These are phyloP conservation scores for Cairneyella variabilis DNA, from an alignment of 495 filamentous ascomycete species.

Conservation along the genomic window DNA sequence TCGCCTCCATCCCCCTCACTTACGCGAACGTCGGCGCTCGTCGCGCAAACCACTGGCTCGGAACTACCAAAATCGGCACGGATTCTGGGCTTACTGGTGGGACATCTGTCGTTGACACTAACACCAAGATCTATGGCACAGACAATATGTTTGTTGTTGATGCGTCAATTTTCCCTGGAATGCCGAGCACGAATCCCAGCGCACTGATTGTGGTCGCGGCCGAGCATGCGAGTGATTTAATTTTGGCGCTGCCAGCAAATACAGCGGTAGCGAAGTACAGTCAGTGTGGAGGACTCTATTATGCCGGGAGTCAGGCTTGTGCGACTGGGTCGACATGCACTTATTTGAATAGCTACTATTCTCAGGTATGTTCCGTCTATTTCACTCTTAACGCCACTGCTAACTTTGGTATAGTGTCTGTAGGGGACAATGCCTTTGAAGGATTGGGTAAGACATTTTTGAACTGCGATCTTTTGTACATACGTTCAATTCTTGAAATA, in stretches of 20 bases:
- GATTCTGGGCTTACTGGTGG: conserved; percentile 54
- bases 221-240: conserved; percentile 48
- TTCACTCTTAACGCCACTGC: no score
- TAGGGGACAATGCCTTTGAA: no score
- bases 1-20: conserved; percentile 26
- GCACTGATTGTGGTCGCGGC: conserved; percentile 49
- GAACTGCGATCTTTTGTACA: no score
- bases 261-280: conserved; percentile 20
- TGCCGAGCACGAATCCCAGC: conserved; percentile 49
- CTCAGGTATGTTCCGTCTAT: conserved; percentile 29
- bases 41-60: conserved; percentile 70
- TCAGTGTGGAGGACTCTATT: conserved; percentile 44
- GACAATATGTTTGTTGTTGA: conserved; percentile 58
- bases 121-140: conserved; percentile 62
- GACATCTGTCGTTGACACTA: conserved; percentile 57
- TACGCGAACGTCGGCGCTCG: conserved; percentile 50
- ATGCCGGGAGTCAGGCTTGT: conserved; percentile 35
- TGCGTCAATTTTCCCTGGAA: conserved; percentile 54
- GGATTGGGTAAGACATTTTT: no score
- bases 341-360: conserved; percentile 34
- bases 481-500: no score
- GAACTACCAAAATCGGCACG: conserved; percentile 55
- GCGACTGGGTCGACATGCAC: conserved; percentile 32
- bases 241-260: conserved; percentile 39
- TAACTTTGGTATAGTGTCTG: no score